A percentile compares a stretch with the other conserved stretches of the same genome.
Evolutionary conservation across 768 basidiomycete species (phyloP).

Genomic region (Antrodiella citrinella): DNA sequence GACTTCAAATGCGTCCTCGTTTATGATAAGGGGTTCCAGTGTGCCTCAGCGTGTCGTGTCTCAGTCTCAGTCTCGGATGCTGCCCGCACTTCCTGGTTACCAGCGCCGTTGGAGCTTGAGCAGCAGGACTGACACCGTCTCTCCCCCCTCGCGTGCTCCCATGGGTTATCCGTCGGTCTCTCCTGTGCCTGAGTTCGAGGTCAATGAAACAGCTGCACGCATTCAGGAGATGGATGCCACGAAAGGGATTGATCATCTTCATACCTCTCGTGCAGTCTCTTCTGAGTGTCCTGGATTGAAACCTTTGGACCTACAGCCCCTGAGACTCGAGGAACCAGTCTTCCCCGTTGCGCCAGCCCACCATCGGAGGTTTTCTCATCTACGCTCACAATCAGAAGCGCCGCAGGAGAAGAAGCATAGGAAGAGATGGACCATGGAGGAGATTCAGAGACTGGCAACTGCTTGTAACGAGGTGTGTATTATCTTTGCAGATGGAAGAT

Average conservation of each 20-base stretch:
- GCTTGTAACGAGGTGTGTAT: slow-evolving; percentile 82
- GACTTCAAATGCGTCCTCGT: neutral
- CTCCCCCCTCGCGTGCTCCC: neutral
- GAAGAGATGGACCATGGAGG: slow-evolving; percentile 80
- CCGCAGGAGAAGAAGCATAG: slow-evolving; percentile 51
- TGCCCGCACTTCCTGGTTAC: neutral
- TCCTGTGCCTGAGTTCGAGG: neutral
- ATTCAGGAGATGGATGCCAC: neutral
- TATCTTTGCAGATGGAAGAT: slow-evolving; percentile 2
- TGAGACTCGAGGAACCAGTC: neutral
- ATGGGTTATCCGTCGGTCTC: neutral
- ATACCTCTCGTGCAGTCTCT: no score
- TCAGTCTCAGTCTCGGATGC: neutral
- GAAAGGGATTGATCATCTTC: no score
- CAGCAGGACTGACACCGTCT: neutral
- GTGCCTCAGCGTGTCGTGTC: neutral
- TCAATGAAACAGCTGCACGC: neutral
- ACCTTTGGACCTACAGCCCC: no score
- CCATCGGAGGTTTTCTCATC: neutral
- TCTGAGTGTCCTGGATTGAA: no score
- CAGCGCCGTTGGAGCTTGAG: neutral
- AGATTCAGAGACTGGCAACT: slow-evolving; percentile 83
- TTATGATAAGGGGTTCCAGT: neutral
- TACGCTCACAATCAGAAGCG: slow-evolving; percentile 5
- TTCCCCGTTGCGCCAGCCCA: neutral